Conservation (phyloP, 2,329 filamentous ascomycete genomes). For the Xylaria sp. region DNA sequence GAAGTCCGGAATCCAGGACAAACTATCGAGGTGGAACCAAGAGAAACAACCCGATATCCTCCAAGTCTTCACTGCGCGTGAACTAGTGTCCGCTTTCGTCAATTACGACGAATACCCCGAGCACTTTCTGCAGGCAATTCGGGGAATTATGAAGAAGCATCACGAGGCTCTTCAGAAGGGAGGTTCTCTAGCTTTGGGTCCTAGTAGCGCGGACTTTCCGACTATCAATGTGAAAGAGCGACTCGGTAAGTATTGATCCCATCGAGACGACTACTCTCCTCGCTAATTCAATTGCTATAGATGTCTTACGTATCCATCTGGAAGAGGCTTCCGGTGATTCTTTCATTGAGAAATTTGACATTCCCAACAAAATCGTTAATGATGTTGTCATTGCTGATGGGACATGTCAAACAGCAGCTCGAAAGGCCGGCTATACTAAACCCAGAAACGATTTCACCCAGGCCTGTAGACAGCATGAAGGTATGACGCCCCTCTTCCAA, state of each 20-base stretch:
- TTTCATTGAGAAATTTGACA: constrained; percentile 23
- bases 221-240: background rate
- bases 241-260: constrained; percentile 8
- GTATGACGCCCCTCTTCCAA: background rate
- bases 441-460: background rate
- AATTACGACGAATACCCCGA: constrained; percentile 25
- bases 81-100: constrained; percentile 24
- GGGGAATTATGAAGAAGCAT: constrained; percentile 23
- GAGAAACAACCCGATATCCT: constrained; percentile 26
- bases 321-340: background rate
- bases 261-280: background rate
- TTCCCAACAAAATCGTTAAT: constrained; percentile 23
- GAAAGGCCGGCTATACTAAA: background rate
- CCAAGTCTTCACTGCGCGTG: constrained; percentile 20
- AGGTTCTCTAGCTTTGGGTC: background rate
- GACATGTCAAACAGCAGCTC: constrained; percentile 25
- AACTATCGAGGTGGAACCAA: constrained; percentile 30
- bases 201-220: background rate
- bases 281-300: background rate
- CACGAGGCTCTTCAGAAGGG: constrained; percentile 23
- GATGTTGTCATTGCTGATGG: constrained; percentile 34
- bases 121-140: constrained; percentile 20
- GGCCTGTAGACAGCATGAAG: background rate
- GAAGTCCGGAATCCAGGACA: constrained; percentile 11
- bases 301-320: background rate